Percentiles rank a stretch among this genome's conserved stretches.
phyloP scores from a whole-genome alignment of 148 eudicot species.

The Amaranthus hypochondriacus region DNA sequence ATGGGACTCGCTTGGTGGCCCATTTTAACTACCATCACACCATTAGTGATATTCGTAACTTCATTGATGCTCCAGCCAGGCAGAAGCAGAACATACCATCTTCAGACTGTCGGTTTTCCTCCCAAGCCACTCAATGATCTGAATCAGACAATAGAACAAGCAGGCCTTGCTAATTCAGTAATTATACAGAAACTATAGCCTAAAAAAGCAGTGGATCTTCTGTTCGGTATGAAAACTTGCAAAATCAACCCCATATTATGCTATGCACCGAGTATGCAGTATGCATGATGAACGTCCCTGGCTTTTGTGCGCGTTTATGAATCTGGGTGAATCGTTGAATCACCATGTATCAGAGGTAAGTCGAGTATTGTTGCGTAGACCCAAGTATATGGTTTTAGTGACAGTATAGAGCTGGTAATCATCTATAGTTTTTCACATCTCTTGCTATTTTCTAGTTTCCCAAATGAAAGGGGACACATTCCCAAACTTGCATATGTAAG shows the following conservation, averaged over 20 bases:
- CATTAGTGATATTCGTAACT: slow-evolving; percentile 39
- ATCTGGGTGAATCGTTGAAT: slow-evolving; percentile 9
- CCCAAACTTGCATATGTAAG: too few species aligned
- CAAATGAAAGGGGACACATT: too few species aligned
- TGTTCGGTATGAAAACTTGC: not conserved
- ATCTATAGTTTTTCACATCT: not conserved
- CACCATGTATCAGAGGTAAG: slow-evolving; percentile 1
- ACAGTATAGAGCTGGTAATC: slow-evolving; percentile 10
- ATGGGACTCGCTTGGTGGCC: slow-evolving; percentile 59
- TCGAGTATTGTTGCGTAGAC: not conserved
- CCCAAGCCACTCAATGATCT: slow-evolving; percentile 55
- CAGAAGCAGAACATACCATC: slow-evolving; percentile 43
- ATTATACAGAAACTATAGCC: slow-evolving; percentile 45
- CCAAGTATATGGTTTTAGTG: slow-evolving; percentile 5
- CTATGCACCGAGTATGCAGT: not conserved
- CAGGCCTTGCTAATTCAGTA: slow-evolving; percentile 65
- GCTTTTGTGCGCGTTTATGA: slow-evolving; percentile 12
- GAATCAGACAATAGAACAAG: slow-evolving; percentile 62
- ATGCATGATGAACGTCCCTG: slow-evolving; percentile 6
- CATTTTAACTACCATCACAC: slow-evolving; percentile 60
- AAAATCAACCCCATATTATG: not conserved
- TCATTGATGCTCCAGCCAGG: slow-evolving; percentile 65
- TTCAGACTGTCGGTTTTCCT: slow-evolving; percentile 69
- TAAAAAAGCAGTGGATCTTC: not conserved
- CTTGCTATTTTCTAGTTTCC: not conserved